Percentiles rank a stretch among this genome's conserved stretches.
Evolutionary conservation across 305 asterid genomes (phyloP).

Genomic region (Caryopteris hybrid): DNA sequence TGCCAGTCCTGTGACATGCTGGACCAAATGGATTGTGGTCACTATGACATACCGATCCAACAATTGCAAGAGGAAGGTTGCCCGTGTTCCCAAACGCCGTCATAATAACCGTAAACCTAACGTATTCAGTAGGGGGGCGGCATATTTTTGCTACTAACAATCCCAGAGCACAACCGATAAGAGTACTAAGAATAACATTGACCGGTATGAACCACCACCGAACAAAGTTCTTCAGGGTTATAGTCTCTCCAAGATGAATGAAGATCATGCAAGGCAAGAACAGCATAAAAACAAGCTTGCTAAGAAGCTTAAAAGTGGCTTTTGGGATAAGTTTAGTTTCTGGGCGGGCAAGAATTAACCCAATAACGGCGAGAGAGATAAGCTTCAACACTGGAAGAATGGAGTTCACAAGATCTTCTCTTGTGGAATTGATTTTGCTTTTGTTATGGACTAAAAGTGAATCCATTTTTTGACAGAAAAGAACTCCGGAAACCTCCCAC

Average conservation of each 20-base stretch:
- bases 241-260: slow-evolving; percentile 76
- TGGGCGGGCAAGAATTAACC: slow-evolving; percentile 74
- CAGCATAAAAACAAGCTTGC: slow-evolving; percentile 83
- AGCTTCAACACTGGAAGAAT: slow-evolving; percentile 74
- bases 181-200: slow-evolving; percentile 77
- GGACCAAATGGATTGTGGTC: slow-evolving; percentile 68
- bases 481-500: not conserved
- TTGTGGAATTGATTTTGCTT: slow-evolving; percentile 22
- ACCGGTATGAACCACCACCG: slow-evolving; percentile 93
- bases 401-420: slow-evolving; percentile 49
- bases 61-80: slow-evolving; percentile 77
- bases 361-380: slow-evolving; percentile 60
- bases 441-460: slow-evolving; percentile 1
- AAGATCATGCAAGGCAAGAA: slow-evolving; percentile 86
- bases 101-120: slow-evolving; percentile 72
- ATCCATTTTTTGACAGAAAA: slow-evolving; percentile 27
- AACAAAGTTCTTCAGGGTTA: slow-evolving; percentile 54
- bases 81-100: slow-evolving; percentile 97
- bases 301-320: slow-evolving; percentile 83
- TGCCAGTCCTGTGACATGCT: slow-evolving; percentile 47
- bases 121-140: slow-evolving; percentile 69
- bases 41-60: slow-evolving; percentile 78
- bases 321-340: slow-evolving; percentile 68
- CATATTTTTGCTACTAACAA: slow-evolving; percentile 58
- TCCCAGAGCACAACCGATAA: slow-evolving; percentile 74